phyloP scores from a whole-genome alignment of 2,329 filamentous ascomycete genomes.

The Graphium sp. region DNA sequence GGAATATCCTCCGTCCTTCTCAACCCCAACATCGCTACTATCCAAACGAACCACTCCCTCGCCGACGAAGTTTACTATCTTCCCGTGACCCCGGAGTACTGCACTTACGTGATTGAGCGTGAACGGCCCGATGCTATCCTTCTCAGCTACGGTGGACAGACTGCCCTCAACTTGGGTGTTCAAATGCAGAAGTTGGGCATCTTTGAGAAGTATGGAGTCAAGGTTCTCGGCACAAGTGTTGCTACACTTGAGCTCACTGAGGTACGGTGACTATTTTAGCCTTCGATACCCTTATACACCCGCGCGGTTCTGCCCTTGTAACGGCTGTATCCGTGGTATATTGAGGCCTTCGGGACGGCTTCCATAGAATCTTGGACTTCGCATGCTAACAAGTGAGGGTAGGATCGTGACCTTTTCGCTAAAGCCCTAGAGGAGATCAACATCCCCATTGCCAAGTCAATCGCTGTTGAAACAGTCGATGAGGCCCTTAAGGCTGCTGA shows the following conservation, averaged over 20 bases:
- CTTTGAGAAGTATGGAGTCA: slow-evolving; percentile 89
- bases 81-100: slow-evolving; percentile 93
- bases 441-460: slow-evolving; percentile 92
- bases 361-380: no score
- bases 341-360: no score
- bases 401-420: slow-evolving; percentile 88
- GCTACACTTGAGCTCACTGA: slow-evolving; percentile 75
- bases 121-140: slow-evolving; percentile 95
- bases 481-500: slow-evolving; percentile 80
- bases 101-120: slow-evolving; percentile 91
- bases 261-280: no score
- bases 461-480: slow-evolving; percentile 80
- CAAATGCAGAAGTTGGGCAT: slow-evolving; percentile 93
- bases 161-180: slow-evolving; percentile 88
- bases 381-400: no score
- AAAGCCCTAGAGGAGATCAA: slow-evolving; percentile 94
- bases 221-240: slow-evolving; percentile 88
- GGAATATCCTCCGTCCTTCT: slow-evolving; percentile 83
- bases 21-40: slow-evolving; percentile 97
- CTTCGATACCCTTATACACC: no score
- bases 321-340: no score
- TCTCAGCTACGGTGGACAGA: slow-evolving; percentile 93
- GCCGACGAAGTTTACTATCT: slow-evolving; percentile 98
- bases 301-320: no score
- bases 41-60: slow-evolving; percentile 91